phyloP scores from a whole-genome alignment of 225 moss, liverwort and hornwort species.

The Marchantia paleacea region DNA sequence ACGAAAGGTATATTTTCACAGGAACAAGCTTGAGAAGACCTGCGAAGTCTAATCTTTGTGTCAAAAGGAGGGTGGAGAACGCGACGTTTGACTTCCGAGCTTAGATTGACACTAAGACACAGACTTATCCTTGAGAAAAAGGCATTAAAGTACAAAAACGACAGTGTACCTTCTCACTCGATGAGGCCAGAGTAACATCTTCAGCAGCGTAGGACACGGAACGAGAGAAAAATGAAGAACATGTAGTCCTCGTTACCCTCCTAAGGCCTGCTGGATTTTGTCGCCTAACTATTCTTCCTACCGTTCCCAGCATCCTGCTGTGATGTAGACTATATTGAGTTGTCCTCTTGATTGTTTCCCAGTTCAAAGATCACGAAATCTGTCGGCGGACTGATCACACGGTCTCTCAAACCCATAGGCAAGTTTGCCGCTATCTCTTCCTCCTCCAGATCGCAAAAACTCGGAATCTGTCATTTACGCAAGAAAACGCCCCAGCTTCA shows the following conservation, averaged over 20 bases:
- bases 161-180: slow-evolving; percentile 15
- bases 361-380: not conserved
- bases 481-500: not conserved
- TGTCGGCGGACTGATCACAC: not conserved
- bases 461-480: not conserved
- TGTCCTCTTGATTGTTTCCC: not conserved
- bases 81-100: not conserved
- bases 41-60: not conserved
- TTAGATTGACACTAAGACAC: not conserved
- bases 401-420: not conserved
- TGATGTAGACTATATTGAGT: not conserved
- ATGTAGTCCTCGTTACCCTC: slow-evolving; percentile 14
- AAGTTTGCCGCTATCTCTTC: not conserved
- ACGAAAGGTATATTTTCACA: too few relatives aligned
- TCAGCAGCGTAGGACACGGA: slow-evolving; percentile 24
- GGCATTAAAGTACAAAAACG: not conserved
- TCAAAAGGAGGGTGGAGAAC: not conserved
- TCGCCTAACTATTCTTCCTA: slow-evolving; percentile 21
- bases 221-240: slow-evolving; percentile 11
- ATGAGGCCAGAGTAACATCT: slow-evolving; percentile 13
- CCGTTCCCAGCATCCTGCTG: slow-evolving; percentile 28
- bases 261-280: slow-evolving; percentile 12
- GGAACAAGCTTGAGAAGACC: too few relatives aligned
- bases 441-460: not conserved
- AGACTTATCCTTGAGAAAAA: not conserved